Conservation (phyloP, 805 yeast genomes). For the Kregervanrija delftensis region DNA sequence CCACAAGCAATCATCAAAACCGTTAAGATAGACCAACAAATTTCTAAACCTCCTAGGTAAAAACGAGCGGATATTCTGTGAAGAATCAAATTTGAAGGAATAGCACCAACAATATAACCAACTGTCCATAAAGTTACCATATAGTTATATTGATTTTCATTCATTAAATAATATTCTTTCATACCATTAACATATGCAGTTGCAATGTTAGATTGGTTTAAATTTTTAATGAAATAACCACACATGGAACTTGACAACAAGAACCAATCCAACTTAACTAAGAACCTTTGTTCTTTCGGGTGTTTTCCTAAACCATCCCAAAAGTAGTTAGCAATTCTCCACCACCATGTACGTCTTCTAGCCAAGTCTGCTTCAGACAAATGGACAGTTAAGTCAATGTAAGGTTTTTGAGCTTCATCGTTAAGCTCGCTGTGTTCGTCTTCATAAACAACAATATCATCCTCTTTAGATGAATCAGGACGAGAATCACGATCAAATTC, state of each 20-base stretch:
- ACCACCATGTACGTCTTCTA: conserved; percentile 8
- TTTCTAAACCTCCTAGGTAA: conserved; percentile 37
- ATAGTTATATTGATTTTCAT: conserved; percentile 44
- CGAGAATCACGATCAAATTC: too few species aligned
- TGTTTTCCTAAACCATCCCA: conserved; percentile 30
- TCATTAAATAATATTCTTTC: conserved; percentile 47
- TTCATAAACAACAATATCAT: too few species aligned
- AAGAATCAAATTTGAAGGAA: conserved; percentile 40
- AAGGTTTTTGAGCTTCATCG: conserved; percentile 1
- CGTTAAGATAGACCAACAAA: conserved; percentile 3
- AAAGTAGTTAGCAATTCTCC: conserved; percentile 9
- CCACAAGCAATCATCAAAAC: conserved; percentile 4
- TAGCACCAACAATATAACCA: conserved; percentile 42
- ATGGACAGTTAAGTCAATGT: conserved; percentile 9
- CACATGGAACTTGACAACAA: conserved; percentile 44
- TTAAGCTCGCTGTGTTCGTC: background rate
- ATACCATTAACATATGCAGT: conserved; percentile 65
- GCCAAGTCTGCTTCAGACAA: conserved; percentile 6
- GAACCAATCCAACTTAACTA: conserved; percentile 45
- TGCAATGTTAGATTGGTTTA: conserved; percentile 51
- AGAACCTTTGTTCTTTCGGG: conserved; percentile 29
- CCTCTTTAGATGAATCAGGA: too few species aligned
- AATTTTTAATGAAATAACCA: conserved; percentile 60
- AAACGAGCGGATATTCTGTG: conserved; percentile 35
- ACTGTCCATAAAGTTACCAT: conserved; percentile 40